Percentiles rank a stretch among this genome's conserved stretches.
Evolutionary conservation across 768 basidiomycete species (phyloP).

Genomic region (Boletus rubropictus): DNA sequence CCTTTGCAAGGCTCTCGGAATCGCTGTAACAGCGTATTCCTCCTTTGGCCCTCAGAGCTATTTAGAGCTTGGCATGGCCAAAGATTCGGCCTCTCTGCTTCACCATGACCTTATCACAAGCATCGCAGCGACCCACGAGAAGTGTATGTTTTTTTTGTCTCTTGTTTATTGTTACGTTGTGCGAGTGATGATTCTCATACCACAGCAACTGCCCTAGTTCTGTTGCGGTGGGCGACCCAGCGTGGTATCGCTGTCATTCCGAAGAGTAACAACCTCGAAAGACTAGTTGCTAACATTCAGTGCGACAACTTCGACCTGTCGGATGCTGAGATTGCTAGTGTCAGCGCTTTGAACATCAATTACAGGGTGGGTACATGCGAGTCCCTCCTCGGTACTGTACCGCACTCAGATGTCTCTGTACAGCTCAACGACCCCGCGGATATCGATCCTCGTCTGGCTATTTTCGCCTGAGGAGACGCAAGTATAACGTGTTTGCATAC

Average conservation of each 20-base stretch:
- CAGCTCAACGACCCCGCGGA: constrained; percentile 69
- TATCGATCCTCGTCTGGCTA: constrained; percentile 58
- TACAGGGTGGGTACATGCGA: constrained; percentile 45
- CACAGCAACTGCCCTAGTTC: constrained; percentile 51
- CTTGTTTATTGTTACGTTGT: not conserved
- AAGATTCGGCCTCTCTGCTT: constrained; percentile 48
- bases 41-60: constrained; percentile 52
- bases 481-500: not conserved
- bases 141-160: constrained; percentile 35
- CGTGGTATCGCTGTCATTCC: constrained; percentile 71
- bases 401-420: constrained; percentile 3
- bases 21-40: constrained; percentile 52
- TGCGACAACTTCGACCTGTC: constrained; percentile 46
- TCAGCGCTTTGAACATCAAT: constrained; percentile 57
- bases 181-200: constrained; percentile 1
- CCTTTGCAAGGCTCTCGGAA: constrained; percentile 39
- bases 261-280: constrained; percentile 49
- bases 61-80: constrained; percentile 61
- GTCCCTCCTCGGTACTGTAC: not conserved
- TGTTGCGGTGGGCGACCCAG: constrained; percentile 77
- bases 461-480: constrained; percentile 52
- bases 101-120: constrained; percentile 39
- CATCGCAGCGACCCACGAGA: constrained; percentile 47
- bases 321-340: constrained; percentile 49
- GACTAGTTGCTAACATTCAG: constrained; percentile 42